These are phyloP conservation scores for Trichoderma atrobrunneum DNA, from an alignment of 2,329 filamentous ascomycete species.

Conservation along the genomic window DNA sequence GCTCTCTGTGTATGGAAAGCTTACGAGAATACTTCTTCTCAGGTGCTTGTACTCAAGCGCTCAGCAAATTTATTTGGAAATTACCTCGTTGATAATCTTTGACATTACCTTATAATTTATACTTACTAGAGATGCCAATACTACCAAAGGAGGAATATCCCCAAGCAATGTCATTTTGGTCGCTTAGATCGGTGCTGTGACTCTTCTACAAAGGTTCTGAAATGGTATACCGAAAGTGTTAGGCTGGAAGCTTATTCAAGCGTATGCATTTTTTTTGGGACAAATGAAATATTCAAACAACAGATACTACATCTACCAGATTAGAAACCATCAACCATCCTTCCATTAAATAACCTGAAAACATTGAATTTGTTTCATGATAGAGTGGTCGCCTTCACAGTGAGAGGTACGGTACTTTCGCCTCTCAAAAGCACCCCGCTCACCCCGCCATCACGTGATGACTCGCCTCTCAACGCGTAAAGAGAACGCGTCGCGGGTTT, in stretches of 20 bases:
- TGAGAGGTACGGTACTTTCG: no score
- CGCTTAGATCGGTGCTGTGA: background rate
- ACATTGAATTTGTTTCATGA: no score
- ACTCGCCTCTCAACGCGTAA: slow-evolving; percentile 26
- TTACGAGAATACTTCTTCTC: no score
- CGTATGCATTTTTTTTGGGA: background rate
- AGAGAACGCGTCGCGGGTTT: slow-evolving; percentile 18
- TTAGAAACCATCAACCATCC: background rate
- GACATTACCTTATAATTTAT: accelerated
- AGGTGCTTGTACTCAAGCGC: background rate
- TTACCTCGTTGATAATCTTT: background rate
- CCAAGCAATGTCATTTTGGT: background rate
- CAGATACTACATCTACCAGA: background rate
- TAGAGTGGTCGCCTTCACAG: no score
- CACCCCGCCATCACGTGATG: slow-evolving; percentile 29
- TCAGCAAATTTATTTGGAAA: background rate
- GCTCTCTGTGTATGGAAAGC: background rate
- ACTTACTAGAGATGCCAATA: background rate
- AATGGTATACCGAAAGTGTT: background rate
- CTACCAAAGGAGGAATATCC: accelerated
- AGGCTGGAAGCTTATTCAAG: background rate
- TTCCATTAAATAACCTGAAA: no score
- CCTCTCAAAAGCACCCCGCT: no score
- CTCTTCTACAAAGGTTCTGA: background rate
- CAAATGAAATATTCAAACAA: background rate